Percentiles rank a stretch among this genome's conserved stretches.
Conservation (phyloP, 495 filamentous ascomycete species). For the Copromyces sp. region DNA sequence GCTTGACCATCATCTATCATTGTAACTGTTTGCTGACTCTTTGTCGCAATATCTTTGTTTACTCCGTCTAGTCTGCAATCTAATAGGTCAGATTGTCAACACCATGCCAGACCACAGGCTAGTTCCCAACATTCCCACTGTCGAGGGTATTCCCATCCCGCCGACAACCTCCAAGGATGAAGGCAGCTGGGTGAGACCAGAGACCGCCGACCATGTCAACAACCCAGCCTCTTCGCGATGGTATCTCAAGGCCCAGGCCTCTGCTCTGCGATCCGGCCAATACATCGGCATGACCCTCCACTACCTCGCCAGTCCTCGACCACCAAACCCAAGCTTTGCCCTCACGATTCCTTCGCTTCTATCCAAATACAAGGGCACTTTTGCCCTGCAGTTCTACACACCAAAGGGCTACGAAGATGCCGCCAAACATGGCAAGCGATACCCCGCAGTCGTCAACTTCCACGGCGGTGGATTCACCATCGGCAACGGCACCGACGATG, state of each 20-base stretch:
- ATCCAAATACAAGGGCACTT: conserved; percentile 39
- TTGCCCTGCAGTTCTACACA: conserved; percentile 73
- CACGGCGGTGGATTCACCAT: conserved; percentile 74
- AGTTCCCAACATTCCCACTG: conserved; percentile 20
- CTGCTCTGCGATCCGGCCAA: conserved; percentile 71
- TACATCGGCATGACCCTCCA: conserved; percentile 70
- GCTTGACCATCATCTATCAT: background rate
- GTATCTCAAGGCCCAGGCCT: conserved; percentile 62
- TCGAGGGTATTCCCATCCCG: conserved; percentile 29
- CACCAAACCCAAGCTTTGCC: conserved; percentile 57
- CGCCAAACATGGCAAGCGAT: conserved; percentile 42
- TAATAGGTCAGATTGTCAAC: background rate
- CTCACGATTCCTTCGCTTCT: conserved; percentile 52
- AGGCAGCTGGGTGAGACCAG: conserved; percentile 11
- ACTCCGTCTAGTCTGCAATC: background rate
- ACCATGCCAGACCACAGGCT: background rate
- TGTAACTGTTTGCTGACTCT: background rate
- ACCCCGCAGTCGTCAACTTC: conserved; percentile 61
- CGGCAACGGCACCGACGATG: conserved; percentile 60
- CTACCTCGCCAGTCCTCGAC: conserved; percentile 53
- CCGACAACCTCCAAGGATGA: conserved; percentile 7
- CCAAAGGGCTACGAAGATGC: conserved; percentile 51
- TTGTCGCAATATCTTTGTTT: background rate
- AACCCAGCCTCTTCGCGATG: conserved; percentile 43
- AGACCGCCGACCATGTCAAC: conserved; percentile 29